phyloP scores from a whole-genome alignment of 202 grass and related monocot genomes.

The Brachypodium distachyon region DNA sequence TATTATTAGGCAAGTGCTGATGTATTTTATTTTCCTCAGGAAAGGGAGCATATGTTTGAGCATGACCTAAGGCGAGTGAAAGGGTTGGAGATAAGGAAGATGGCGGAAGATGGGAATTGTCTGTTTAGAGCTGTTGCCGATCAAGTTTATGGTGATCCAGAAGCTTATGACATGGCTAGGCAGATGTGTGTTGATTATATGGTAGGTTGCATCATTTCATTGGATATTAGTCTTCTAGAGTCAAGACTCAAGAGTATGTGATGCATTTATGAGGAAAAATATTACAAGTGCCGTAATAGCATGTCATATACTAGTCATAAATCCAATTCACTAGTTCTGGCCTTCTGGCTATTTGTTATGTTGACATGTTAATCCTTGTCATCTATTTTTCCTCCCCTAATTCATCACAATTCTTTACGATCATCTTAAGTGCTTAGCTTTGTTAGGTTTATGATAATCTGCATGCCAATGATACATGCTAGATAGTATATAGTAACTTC shows the following conservation, averaged over 20 bases:
- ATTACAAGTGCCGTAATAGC: neutral
- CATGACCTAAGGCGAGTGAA: slow-evolving; percentile 79
- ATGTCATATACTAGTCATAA: neutral
- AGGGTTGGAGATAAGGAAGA: slow-evolving; percentile 91
- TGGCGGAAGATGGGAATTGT: slow-evolving; percentile 90
- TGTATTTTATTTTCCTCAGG: slow-evolving; percentile 34
- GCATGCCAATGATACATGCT: neutral
- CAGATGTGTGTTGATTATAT: slow-evolving; percentile 99
- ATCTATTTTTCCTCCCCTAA: neutral
- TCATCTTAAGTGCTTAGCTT: neutral
- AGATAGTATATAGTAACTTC: neutral
- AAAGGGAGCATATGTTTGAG: slow-evolving; percentile 82
- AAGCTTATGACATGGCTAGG: slow-evolving; percentile 88
- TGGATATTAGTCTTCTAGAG: neutral
- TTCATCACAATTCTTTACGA: neutral
- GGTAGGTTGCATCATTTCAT: slow-evolving; percentile 42
- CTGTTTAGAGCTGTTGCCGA: slow-evolving; percentile 96
- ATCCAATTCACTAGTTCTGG: neutral
- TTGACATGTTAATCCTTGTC: neutral
- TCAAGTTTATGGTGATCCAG: slow-evolving; percentile 96
- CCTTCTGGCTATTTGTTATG: neutral
- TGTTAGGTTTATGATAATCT: neutral
- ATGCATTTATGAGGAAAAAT: neutral
- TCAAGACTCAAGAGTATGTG: neutral
- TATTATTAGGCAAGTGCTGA: neutral